Evolutionary conservation across 202 grass and related monocot genomes (phyloP).

Genomic region (Hordeum pubiflorum): DNA sequence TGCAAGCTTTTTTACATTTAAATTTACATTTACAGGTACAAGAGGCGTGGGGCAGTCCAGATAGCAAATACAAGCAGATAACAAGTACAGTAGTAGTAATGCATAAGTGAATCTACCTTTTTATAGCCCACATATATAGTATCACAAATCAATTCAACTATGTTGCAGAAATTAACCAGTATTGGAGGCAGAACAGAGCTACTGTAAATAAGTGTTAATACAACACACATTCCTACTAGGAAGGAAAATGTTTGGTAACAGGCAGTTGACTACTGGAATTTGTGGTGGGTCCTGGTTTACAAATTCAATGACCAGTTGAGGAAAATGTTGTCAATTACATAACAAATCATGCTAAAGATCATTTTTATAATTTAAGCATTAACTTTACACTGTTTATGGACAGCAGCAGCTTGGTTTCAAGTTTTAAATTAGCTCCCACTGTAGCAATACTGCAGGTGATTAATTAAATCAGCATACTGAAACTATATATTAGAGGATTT

Average conservation of each 20-base stretch:
- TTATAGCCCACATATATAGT: neutral
- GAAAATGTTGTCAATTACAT: neutral
- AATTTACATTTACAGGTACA: constrained; percentile 6
- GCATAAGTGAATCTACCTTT: neutral
- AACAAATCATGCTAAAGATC: neutral
- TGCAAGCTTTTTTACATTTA: constrained; percentile 10
- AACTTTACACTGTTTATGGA: neutral
- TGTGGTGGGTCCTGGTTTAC: neutral
- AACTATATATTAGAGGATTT: constrained; percentile 1
- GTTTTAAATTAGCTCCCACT: neutral
- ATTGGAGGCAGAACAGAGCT: neutral
- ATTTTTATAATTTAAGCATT: neutral
- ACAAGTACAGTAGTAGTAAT: neutral
- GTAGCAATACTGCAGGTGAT: neutral
- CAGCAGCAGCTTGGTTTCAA: neutral
- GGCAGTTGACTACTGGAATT: neutral
- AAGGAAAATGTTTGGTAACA: neutral
- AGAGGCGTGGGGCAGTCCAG: neutral
- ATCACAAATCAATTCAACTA: neutral
- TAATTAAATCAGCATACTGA: neutral
- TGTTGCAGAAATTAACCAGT: neutral
- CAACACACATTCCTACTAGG: neutral
- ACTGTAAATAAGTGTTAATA: neutral
- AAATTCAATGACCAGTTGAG: neutral
- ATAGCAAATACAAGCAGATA: neutral